A percentile compares a stretch with the other conserved stretches of the same genome.
Conservation (phyloP, 371 early-diverging fungal genomes). For the Apophysomyces ossiformis region DNA sequence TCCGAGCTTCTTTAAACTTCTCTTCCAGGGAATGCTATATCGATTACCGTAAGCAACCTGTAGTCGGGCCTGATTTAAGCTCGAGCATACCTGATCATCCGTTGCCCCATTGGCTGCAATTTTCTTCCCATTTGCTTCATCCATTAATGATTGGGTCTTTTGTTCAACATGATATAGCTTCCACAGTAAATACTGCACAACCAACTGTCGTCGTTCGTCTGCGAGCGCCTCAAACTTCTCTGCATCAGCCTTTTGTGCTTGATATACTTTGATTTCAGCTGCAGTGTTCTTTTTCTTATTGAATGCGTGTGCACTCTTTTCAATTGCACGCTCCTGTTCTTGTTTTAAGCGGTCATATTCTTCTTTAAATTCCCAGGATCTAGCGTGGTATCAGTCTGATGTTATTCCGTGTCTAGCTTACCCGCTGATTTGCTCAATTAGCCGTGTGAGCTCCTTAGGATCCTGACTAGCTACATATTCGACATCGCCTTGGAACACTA, state of each 20-base stretch:
- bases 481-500: conserved; percentile 99
- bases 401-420: conserved; percentile 25
- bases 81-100: conserved; percentile 41
- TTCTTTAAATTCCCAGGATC: conserved; percentile 85
- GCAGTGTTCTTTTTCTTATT: conserved; percentile 87
- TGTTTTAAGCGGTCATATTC: conserved; percentile 89
- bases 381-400: conserved; percentile 20
- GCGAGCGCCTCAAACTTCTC: conserved; percentile 79
- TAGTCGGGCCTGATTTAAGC: neutral
- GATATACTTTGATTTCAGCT: conserved; percentile 89
- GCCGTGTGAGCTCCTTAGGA: conserved; percentile 89
- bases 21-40: conserved; percentile 54
- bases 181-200: conserved; percentile 81
- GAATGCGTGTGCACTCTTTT: conserved; percentile 86
- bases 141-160: conserved; percentile 58
- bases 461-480: conserved; percentile 97
- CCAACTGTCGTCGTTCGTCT: conserved; percentile 58
- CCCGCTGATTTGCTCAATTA: conserved; percentile 98
- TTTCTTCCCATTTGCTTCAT: conserved; percentile 35
- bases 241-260: conserved; percentile 91
- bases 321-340: conserved; percentile 85
- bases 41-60: neutral
- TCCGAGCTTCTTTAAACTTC: conserved; percentile 65
- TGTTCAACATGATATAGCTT: conserved; percentile 86
- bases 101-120: conserved; percentile 27